A percentile compares a stretch with the other conserved stretches of the same genome.
These are phyloP conservation scores for Coelastrella sp. DNA, from an alignment of 139 green algal genomes.

Conservation along the genomic window DNA sequence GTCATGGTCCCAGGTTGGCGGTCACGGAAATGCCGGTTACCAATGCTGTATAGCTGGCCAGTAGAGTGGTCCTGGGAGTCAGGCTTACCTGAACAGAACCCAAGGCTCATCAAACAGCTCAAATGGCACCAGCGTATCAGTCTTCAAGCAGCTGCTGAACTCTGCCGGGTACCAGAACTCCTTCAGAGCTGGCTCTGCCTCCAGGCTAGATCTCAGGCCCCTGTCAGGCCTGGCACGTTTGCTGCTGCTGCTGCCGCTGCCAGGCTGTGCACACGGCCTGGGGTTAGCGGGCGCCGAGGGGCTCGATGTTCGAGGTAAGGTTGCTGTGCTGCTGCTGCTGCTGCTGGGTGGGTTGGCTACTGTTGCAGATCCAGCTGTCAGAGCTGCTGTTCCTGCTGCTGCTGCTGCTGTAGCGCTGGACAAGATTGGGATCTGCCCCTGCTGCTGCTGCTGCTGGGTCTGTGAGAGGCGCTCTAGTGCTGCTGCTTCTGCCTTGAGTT, in stretches of 20 bases:
- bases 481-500: conserved; percentile 81
- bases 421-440: no score
- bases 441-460: conserved; percentile 44
- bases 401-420: conserved; percentile 7
- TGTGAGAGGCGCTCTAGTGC: conserved; percentile 29
- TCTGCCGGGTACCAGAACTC: conserved; percentile 84
- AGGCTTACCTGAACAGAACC: conserved; percentile 92
- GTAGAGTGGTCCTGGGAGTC: no score
- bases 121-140: conserved; percentile 81
- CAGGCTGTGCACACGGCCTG: neutral
- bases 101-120: conserved; percentile 96
- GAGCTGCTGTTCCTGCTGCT: conserved; percentile 5
- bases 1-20: conserved; percentile 92
- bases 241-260: conserved; percentile 11
- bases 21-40: conserved; percentile 78
- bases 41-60: conserved; percentile 76
- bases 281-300: neutral
- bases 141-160: conserved; percentile 68
- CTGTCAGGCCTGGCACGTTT: conserved; percentile 26
- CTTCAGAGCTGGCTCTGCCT: conserved; percentile 68
- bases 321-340: conserved; percentile 3
- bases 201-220: conserved; percentile 72
- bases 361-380: neutral
- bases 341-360: conserved; percentile 19
- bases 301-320: neutral